Base-by-base conservation (phyloP, 1,139 yeast species). In the Saccharomyces hybrid region DNA sequence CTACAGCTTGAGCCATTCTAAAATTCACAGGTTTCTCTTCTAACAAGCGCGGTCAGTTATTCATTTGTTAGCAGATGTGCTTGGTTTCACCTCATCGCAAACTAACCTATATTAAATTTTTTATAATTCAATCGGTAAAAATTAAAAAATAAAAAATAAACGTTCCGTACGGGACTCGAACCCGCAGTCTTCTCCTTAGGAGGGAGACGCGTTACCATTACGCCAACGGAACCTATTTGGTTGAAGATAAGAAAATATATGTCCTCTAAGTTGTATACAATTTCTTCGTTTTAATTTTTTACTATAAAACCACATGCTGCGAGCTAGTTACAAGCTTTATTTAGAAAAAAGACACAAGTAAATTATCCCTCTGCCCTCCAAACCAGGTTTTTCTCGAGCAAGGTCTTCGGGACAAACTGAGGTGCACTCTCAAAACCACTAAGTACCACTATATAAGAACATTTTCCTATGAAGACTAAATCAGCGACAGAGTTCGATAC, bases 101-200 rank as follows among this genome's bases (percentile, higher is more conserved):
- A 3, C 12, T 21, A 27, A 21, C 11, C 2, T 9, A 2, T 12
- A 4, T 21, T 12, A 46, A 27, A 14, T 26, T 27, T 46, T 44
- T 46, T 27, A 21, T 5, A 21, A 46, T 7, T 12, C 3, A 21
- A 24, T 14, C 9, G 34, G 14, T 4, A 29, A 48, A 51, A 51
- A 51, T 4, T 24, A 5, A 47, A 47, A 54, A 44, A 51, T 56
- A 54, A 52, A 54, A 42, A 42, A 46, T 8, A 2, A 24, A 48
- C 84, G 81, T 85, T 83, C 88, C 84, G 82, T 87, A 85, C 88
- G 91, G 90, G 91, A 85, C 90, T 85, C 90, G 91, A 85, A 85
- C 91, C 90, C 91, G 88, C 89, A 85, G 85, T 85, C 91, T 84
- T 80, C 89, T 86, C 87, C 89, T 85, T 84, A 85, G 90, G 91